These are phyloP conservation scores for Fusarium xylarioides DNA, from an alignment of 2,329 filamentous ascomycete genomes.

Conservation along the genomic window DNA sequence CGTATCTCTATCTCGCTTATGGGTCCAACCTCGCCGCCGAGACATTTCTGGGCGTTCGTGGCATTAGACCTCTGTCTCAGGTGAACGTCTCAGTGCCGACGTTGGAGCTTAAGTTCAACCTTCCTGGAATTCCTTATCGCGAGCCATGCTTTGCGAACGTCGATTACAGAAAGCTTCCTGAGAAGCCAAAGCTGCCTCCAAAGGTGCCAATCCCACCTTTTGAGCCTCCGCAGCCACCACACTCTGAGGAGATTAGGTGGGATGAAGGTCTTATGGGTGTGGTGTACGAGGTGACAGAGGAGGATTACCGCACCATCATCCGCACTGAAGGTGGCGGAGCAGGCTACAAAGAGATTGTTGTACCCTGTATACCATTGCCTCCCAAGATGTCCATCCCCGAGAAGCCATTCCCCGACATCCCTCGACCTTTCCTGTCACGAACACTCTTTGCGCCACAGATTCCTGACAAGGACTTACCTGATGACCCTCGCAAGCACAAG, in stretches of 20 bases:
- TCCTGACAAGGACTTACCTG: constrained; percentile 47
- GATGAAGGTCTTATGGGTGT: constrained; percentile 87
- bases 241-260: constrained; percentile 59
- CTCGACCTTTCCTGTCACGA: constrained; percentile 79
- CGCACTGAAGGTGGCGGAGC: constrained; percentile 88
- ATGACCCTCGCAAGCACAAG: constrained; percentile 47
- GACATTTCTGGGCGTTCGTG: constrained; percentile 80
- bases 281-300: constrained; percentile 89
- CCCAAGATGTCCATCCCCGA: constrained; percentile 68
- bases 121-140: constrained; percentile 83
- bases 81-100: constrained; percentile 84
- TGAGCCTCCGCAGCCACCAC: constrained; percentile 37
- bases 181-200: constrained; percentile 48
- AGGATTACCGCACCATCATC: constrained; percentile 87
- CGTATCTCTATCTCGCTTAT: constrained; percentile 85
- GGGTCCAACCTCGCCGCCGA: constrained; percentile 86
- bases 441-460: constrained; percentile 79
- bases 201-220: constrained; percentile 42
- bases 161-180: constrained; percentile 64
- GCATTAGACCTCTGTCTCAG: constrained; percentile 82
- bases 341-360: constrained; percentile 83
- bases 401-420: constrained; percentile 60
- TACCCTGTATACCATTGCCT: constrained; percentile 78
- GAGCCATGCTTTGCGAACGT: constrained; percentile 96
- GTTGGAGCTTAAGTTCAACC: constrained; percentile 82